Percentiles rank a stretch among this genome's conserved stretches.
Evolutionary conservation across 176 grass and related monocot species (phyloP).

Genomic region (Zizania latifolia): DNA sequence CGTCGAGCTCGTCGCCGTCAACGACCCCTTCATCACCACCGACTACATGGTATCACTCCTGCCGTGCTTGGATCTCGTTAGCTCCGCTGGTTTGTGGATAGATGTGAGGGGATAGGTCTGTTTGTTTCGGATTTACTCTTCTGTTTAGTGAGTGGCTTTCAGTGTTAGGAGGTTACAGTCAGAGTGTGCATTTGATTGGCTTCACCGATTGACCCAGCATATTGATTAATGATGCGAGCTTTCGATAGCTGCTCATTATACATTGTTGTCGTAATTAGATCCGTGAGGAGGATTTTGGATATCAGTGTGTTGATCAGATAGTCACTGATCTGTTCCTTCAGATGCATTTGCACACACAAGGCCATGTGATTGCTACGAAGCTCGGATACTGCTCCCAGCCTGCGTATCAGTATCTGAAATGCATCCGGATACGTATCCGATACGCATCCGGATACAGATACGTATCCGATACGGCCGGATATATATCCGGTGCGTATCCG

Average conservation of each 20-base stretch:
- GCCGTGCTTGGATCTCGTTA: neutral
- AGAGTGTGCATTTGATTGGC: neutral
- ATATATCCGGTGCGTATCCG: too few relatives aligned
- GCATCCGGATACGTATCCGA: too few relatives aligned
- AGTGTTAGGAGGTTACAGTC: neutral
- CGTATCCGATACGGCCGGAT: too few relatives aligned
- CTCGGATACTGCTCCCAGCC: too few relatives aligned
- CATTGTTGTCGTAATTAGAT: neutral
- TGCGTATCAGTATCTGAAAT: too few relatives aligned
- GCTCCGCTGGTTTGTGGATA: neutral
- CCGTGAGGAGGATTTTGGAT: neutral
- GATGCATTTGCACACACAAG: neutral
- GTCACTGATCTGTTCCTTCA: neutral
- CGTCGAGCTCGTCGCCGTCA: slow-evolving; percentile 54
- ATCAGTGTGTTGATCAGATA: neutral
- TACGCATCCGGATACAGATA: too few relatives aligned
- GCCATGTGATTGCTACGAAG: too few relatives aligned
- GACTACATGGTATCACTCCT: slow-evolving; percentile 56
- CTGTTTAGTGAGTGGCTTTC: neutral
- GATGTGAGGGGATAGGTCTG: neutral
- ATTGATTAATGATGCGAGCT: neutral
- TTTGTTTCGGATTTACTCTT: neutral
- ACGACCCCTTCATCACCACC: slow-evolving; percentile 58
- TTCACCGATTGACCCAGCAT: too few relatives aligned
- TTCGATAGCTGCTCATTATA: neutral